Evolutionary conservation across 2,329 filamentous ascomycete genomes (phyloP).

Genomic region (Paracoccidioides brasiliensis): DNA sequence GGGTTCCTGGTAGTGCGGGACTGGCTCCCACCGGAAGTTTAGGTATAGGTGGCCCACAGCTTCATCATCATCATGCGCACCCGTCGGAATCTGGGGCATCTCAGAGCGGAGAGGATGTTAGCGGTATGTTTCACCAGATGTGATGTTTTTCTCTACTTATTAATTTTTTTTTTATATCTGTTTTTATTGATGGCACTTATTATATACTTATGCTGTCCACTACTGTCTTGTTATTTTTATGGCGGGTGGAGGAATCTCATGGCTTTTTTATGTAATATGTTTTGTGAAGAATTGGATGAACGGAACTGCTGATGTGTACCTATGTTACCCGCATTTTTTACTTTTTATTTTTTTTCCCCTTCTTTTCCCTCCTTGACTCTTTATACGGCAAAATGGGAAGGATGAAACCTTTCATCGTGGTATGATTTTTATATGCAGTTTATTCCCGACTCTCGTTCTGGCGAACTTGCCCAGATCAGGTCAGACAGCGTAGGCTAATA

Average conservation of each 20-base stretch:
- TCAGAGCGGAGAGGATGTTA: constrained; percentile 64
- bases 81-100: constrained; percentile 45
- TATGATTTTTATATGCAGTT: constrained; percentile 8
- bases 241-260: neutral
- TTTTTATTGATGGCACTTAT: constrained; percentile 15
- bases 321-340: constrained; percentile 7
- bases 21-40: constrained; percentile 41
- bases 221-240: constrained; percentile 16
- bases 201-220: constrained; percentile 14
- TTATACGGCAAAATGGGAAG: neutral
- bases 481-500: constrained; percentile 32
- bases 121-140: constrained; percentile 98
- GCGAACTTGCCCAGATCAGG: constrained; percentile 1
- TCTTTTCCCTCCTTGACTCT: neutral
- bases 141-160: constrained; percentile 36
- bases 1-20: constrained; percentile 41
- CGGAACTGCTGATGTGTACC: constrained; percentile 5
- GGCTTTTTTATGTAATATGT: constrained; percentile 1
- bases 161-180: constrained; percentile 19
- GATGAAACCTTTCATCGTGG: neutral
- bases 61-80: constrained; percentile 66
- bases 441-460: constrained; percentile 8
- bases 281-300: neutral
- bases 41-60: constrained; percentile 52
- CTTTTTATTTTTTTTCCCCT: constrained; percentile 16